Conservation (phyloP, 495 filamentous ascomycete genomes). For the Parathielavia hyrcaniae region DNA sequence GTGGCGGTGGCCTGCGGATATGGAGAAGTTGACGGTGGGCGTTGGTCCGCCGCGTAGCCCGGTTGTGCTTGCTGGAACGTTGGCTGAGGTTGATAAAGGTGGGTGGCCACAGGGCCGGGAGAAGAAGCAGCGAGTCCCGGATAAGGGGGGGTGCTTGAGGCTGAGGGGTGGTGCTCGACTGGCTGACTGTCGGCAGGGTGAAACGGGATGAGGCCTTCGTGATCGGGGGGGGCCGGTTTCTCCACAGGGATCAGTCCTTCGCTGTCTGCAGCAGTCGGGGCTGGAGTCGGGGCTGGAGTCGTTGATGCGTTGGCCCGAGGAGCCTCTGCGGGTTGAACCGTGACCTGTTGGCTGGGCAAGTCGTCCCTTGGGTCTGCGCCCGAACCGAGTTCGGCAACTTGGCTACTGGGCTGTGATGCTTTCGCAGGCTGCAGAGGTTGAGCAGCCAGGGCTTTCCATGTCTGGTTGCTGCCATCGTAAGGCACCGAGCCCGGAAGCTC, state of each 20-base stretch:
- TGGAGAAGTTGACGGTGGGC: neutral
- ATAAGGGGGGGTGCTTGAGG: neutral
- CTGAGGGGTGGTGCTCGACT: neutral
- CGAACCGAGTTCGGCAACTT: neutral
- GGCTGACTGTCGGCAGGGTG: neutral
- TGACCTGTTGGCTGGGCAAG: neutral
- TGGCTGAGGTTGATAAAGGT: neutral
- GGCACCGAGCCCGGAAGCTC: constrained; percentile 18
- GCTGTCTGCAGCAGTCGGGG: constrained; percentile 3
- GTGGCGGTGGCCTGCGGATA: neutral
- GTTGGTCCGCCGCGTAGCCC: neutral
- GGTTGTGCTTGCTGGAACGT: neutral
- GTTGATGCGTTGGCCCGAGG: neutral
- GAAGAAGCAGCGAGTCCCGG: neutral
- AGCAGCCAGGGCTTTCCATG: neutral
- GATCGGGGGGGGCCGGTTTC: constrained; percentile 9
- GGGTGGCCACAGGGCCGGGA: neutral
- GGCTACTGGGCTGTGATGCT: neutral
- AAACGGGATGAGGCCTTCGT: constrained; percentile 17
- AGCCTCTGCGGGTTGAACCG: neutral
- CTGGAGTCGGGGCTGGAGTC: constrained; percentile 23
- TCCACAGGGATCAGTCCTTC: constrained; percentile 9
- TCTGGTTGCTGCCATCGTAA: neutral
- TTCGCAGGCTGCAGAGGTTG: neutral
- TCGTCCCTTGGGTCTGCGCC: neutral